Percentiles rank a stretch among this genome's conserved stretches.
These are phyloP conservation scores for Aureobasidium sp. DNA, from an alignment of 2,329 filamentous ascomycete species.

Conservation along the genomic window DNA sequence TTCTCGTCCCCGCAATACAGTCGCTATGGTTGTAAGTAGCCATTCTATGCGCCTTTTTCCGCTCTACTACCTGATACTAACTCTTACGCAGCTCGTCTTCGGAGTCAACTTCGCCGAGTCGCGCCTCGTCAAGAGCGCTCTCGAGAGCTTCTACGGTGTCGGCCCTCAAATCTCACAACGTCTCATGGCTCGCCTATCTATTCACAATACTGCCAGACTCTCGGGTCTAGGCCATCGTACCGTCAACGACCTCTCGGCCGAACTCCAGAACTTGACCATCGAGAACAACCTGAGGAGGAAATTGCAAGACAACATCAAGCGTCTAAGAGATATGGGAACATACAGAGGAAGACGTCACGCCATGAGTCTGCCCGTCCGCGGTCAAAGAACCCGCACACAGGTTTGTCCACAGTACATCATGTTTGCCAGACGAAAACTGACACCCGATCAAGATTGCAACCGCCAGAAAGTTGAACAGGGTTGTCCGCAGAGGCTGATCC, in stretches of 20 bases:
- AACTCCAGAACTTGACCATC: slow-evolving; percentile 85
- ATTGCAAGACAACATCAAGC: slow-evolving; percentile 75
- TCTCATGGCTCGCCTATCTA: slow-evolving; percentile 82
- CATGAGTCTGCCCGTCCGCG: slow-evolving; percentile 83
- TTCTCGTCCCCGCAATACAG: background rate
- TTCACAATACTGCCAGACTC: slow-evolving; percentile 75
- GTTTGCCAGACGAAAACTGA: background rate
- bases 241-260: slow-evolving; percentile 72
- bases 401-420: slow-evolving; percentile 32
- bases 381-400: slow-evolving; percentile 79
- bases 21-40: slow-evolving; percentile 17
- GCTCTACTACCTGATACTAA: background rate
- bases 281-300: slow-evolving; percentile 78
- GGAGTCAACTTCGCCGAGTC: slow-evolving; percentile 79
- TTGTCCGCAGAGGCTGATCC: slow-evolving; percentile 43
- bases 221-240: slow-evolving; percentile 68
- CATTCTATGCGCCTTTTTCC: background rate
- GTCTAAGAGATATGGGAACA: slow-evolving; percentile 82
- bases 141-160: slow-evolving; percentile 81
- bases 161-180: slow-evolving; percentile 62
- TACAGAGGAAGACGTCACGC: slow-evolving; percentile 88
- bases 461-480: slow-evolving; percentile 52
- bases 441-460: slow-evolving; percentile 46
- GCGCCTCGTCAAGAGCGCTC: slow-evolving; percentile 62
- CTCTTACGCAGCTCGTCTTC: slow-evolving; percentile 55